Percentiles rank a stretch among this genome's conserved stretches.
Conservation (phyloP, 2,329 filamentous ascomycete species). For the Ophiobolus disseminans region DNA sequence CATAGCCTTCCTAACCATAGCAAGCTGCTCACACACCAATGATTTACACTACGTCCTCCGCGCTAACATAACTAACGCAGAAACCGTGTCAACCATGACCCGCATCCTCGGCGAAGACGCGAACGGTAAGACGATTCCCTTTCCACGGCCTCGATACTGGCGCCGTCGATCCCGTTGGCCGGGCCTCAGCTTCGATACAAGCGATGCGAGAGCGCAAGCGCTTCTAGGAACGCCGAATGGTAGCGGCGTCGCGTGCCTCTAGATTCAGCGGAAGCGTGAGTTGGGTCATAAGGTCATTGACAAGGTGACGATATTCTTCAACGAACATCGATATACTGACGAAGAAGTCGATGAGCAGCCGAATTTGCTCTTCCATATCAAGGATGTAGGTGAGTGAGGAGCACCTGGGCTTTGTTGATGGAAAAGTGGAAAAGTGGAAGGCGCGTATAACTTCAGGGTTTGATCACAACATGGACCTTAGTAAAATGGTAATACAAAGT, state of each 20-base stretch:
- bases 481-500: no score
- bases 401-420: no score
- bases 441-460: no score
- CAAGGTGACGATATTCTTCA: slow-evolving; percentile 8
- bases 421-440: no score
- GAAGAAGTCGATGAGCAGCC: no score
- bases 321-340: no score
- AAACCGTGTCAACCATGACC: not conserved
- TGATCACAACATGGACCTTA: no score
- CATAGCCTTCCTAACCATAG: slow-evolving; percentile 10
- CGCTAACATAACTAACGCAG: not conserved
- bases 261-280: slow-evolving; percentile 8
- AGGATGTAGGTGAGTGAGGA: no score
- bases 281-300: slow-evolving; percentile 13
- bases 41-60: not conserved
- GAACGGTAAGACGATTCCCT: no score
- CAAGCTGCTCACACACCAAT: not conserved
- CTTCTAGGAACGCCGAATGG: slow-evolving; percentile 18
- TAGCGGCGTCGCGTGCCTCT: slow-evolving; percentile 9
- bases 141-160: not conserved
- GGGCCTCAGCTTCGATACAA: slow-evolving; percentile 8
- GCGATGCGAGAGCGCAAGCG: slow-evolving; percentile 9
- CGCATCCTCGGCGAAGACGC: not conserved
- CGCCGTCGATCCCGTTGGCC: slow-evolving; percentile 7
- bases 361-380: no score